phyloP scores from a whole-genome alignment of 768 basidiomycete species.

The Tricholoma furcatifolium region DNA sequence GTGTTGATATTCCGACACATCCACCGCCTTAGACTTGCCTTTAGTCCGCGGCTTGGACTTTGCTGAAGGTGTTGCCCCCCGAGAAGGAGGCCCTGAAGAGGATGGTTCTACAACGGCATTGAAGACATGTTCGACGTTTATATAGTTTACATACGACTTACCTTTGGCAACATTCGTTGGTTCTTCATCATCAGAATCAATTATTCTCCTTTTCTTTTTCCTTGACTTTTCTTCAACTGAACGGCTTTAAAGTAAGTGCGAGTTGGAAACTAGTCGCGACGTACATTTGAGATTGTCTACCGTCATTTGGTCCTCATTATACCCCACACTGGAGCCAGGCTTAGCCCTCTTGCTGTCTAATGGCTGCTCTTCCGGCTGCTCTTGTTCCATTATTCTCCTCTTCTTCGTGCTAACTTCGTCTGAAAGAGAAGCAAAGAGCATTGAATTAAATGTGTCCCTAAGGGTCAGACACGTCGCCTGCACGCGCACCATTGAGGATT shows the following conservation, averaged over 20 bases:
- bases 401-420: constrained; percentile 44
- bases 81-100: constrained; percentile 12
- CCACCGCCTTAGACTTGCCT: constrained; percentile 23
- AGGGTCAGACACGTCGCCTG: neutral
- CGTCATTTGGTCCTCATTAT: too few species aligned
- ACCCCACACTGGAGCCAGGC: too few species aligned
- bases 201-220: constrained; percentile 51
- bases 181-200: constrained; percentile 55
- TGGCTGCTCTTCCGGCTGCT: too few species aligned
- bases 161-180: constrained; percentile 5
- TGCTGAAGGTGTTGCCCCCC: constrained; percentile 5
- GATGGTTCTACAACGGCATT: constrained; percentile 14
- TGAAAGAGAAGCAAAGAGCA: constrained; percentile 23
- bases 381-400: constrained; percentile 35
- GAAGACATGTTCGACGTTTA: neutral
- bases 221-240: constrained; percentile 9
- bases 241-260: too few species aligned
- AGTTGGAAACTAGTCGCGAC: too few species aligned
- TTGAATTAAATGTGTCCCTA: constrained; percentile 35
- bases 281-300: too few species aligned
- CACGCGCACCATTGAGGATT: constrained; percentile 20
- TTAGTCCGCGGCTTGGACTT: constrained; percentile 18
- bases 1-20: constrained; percentile 27
- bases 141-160: neutral
- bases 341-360: too few species aligned